A percentile compares a stretch with the other conserved stretches of the same genome.
Evolutionary conservation across 2,329 filamentous ascomycete genomes (phyloP).

Genomic region (Ascochyta rabiei): DNA sequence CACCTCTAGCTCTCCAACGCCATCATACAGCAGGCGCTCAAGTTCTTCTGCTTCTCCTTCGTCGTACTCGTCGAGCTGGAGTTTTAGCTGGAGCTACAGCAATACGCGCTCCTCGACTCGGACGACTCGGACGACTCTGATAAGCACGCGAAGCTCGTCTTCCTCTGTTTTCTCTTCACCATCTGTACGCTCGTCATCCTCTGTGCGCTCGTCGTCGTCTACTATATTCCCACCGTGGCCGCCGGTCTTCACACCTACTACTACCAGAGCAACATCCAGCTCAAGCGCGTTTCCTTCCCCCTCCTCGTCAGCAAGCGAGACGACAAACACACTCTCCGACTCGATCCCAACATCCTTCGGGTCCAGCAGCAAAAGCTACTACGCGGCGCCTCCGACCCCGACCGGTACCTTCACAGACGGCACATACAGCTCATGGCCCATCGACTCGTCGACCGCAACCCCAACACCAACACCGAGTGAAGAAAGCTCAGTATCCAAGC

Average conservation of each 20-base stretch:
- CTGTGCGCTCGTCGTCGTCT: not conserved
- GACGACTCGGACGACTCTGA: not conserved
- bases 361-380: not conserved
- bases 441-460: not conserved
- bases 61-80: not conserved
- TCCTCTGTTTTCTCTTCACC: not conserved
- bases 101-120: not conserved
- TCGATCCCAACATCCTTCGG: constrained; percentile 1
- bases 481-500: not conserved
- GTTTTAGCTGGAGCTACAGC: not conserved
- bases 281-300: not conserved
- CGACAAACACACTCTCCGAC: constrained; percentile 7
- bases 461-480: not conserved
- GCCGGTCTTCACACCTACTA: not conserved
- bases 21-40: not conserved
- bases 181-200: not conserved
- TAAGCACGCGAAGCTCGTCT: not conserved
- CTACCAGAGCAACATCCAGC: too few species aligned
- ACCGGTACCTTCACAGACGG: constrained; percentile 1
- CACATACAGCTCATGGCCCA: constrained; percentile 1
- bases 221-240: not conserved
- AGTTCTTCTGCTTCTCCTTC: not conserved
- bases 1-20: constrained; percentile 3
- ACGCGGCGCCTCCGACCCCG: not conserved
- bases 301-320: not conserved